phyloP scores from a whole-genome alignment of 768 basidiomycete species.

The Agaricus subrufescens region DNA sequence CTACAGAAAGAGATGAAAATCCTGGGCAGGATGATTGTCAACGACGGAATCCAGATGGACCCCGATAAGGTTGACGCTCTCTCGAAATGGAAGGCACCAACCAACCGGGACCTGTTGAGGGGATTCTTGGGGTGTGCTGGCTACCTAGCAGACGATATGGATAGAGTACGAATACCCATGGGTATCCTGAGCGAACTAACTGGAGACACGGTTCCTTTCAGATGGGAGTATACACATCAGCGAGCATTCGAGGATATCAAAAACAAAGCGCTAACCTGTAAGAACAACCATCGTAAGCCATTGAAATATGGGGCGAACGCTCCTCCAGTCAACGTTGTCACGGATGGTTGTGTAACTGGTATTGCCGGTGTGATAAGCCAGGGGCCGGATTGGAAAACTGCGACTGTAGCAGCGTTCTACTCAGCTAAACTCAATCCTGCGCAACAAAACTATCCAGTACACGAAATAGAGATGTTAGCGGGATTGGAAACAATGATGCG shows the following conservation, averaged over 20 bases:
- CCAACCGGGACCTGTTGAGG: slow-evolving; percentile 25
- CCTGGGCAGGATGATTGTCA: slow-evolving; percentile 21
- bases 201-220: slow-evolving; percentile 19
- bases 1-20: slow-evolving; percentile 15
- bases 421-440: slow-evolving; percentile 30
- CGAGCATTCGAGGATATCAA: slow-evolving; percentile 33
- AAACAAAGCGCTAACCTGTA: slow-evolving; percentile 10
- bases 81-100: slow-evolving; percentile 27
- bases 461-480: slow-evolving; percentile 33
- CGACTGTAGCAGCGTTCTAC: slow-evolving; percentile 25
- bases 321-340: slow-evolving; percentile 22
- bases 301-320: slow-evolving; percentile 16
- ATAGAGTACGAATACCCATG: slow-evolving; percentile 32
- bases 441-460: slow-evolving; percentile 35
- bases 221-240: slow-evolving; percentile 24
- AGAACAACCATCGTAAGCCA: slow-evolving; percentile 19
- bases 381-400: slow-evolving; percentile 19
- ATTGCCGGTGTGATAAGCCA: slow-evolving; percentile 23
- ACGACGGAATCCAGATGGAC: slow-evolving; percentile 38
- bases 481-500: slow-evolving; percentile 29
- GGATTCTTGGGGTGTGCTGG: slow-evolving; percentile 26
- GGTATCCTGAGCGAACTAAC: slow-evolving; percentile 22
- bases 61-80: slow-evolving; percentile 37
- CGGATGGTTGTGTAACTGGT: slow-evolving; percentile 26
- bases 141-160: slow-evolving; percentile 28